phyloP scores from a whole-genome alignment of 768 basidiomycete species.

The Chalciporus sphaerocephalus region DNA sequence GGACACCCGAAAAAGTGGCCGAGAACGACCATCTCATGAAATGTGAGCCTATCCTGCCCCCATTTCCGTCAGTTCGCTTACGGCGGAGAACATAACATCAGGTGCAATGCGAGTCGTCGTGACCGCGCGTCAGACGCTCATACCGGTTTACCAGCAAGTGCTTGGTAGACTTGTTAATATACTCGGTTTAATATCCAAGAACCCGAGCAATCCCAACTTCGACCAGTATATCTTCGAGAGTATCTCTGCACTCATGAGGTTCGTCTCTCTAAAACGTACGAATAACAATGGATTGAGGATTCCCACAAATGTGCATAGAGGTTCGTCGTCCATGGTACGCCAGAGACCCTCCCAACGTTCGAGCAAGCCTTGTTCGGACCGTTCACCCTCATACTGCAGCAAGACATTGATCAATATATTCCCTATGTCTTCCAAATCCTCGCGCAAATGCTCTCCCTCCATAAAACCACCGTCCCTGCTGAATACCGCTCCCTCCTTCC shows the following conservation, averaged over 20 bases:
- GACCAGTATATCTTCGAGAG: constrained; percentile 98
- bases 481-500: constrained; percentile 78
- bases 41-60: constrained; percentile 47
- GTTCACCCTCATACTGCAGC: constrained; percentile 81
- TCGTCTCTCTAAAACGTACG: constrained; percentile 5
- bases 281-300: not conserved
- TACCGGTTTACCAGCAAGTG: constrained; percentile 58
- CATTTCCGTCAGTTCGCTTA: constrained; percentile 1
- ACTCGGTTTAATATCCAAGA: constrained; percentile 84
- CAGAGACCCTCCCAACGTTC: constrained; percentile 64
- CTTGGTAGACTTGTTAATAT: constrained; percentile 77
- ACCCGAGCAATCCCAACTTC: constrained; percentile 96
- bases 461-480: constrained; percentile 57
- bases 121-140: constrained; percentile 77
- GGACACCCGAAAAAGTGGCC: constrained; percentile 86
- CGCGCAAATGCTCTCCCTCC: constrained; percentile 90
- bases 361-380: constrained; percentile 81
- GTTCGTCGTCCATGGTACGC: constrained; percentile 73
- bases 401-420: constrained; percentile 95
- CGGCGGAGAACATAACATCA: constrained; percentile 27
- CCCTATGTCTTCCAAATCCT: constrained; percentile 97
- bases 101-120: constrained; percentile 92
- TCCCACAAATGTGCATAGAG: constrained; percentile 35
- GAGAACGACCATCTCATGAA: constrained; percentile 99
- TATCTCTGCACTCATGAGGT: constrained; percentile 91